These are phyloP conservation scores for Cicer arietinum DNA, from an alignment of 306 rosid genomes.

Conservation along the genomic window DNA sequence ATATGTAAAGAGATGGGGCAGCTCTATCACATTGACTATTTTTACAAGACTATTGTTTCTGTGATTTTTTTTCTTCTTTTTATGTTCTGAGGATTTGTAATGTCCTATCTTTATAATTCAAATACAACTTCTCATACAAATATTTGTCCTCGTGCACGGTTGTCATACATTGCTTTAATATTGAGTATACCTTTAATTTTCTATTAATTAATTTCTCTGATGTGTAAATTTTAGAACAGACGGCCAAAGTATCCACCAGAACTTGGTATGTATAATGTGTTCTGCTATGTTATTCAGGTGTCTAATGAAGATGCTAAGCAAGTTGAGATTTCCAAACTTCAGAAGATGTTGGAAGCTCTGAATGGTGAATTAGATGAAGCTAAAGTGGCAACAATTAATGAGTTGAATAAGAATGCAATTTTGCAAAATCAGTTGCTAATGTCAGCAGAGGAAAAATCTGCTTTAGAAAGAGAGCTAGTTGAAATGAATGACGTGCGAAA, in stretches of 20 bases:
- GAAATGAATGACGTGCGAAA: conserved; percentile 70
- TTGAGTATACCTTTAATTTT: conserved; percentile 34
- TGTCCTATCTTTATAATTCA: background rate
- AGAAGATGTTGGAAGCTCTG: conserved; percentile 67
- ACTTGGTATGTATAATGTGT: conserved; percentile 27
- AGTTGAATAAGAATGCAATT: conserved; percentile 83
- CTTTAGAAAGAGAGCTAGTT: conserved; percentile 77
- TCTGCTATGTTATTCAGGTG: conserved; percentile 59
- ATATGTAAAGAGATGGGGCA: background rate
- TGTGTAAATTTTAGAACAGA: conserved; percentile 22
- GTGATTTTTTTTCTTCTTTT: conserved; percentile 10
- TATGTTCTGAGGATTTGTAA: conserved; percentile 22
- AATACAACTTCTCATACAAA: conserved; percentile 11
- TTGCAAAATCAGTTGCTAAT: conserved; percentile 81
- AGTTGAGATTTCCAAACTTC: conserved; percentile 72
- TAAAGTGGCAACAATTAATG: conserved; percentile 73
- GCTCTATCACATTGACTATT: conserved; percentile 2
- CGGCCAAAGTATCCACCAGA: background rate
- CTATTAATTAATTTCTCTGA: conserved; percentile 4
- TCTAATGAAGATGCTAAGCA: conserved; percentile 89
- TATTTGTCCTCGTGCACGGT: background rate
- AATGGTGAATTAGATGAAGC: conserved; percentile 82
- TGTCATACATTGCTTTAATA: background rate
- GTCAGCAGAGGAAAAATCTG: conserved; percentile 68
- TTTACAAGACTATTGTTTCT: background rate